Base-by-base conservation (phyloP, 2,329 filamentous ascomycete species). In the Tolypocladium sp. region DNA sequence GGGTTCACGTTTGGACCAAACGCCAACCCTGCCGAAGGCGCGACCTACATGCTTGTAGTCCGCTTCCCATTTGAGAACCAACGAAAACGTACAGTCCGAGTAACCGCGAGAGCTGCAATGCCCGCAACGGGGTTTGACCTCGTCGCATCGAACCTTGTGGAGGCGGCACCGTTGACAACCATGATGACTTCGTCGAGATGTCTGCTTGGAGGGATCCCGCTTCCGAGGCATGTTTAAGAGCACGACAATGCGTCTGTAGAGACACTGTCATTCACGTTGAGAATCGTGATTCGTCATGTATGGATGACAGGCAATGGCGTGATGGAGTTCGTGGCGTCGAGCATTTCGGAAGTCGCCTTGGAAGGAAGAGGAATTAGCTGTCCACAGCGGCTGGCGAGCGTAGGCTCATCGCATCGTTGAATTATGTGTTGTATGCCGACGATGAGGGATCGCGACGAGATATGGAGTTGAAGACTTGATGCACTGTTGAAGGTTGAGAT, bases 21-120 rank as follows among this genome's bases (percentile, higher is more conserved):
- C 66, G 3, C 69, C 69, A 30, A 66, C 64, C 33, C 69, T 40
- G 3, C 69, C 69, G 62, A 71, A 70, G 9, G 69, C 69, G 3
- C 66, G 52, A 0, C 69, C 69, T 1, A 58, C 60, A 0, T 60
- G 61, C 8, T 63, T 59, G 44, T 68, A 71, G 57, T 71, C 69
- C 0, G 65, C 55, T 40, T 71, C 68, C 68, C 69, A 71, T 60
- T 71, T 71, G 55, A 58, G 44, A 4, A 35, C 13, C 10, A 42
- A 9, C 13, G 56, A 52, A 20, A 53, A 58, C 2, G 27, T 38
- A 30, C 65, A 66, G 59, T 65, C 63, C 4, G 58, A 22, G 53
- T 64, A 59, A 37, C 63, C 64, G 30, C 64, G 64, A 55, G 64
- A 57, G 30, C 54, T 58, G 56, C 65, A 66, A 4, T 55, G 54